These are phyloP conservation scores for Boletus subcaerulescens DNA, from an alignment of 768 basidiomycete genomes.

Conservation along the genomic window DNA sequence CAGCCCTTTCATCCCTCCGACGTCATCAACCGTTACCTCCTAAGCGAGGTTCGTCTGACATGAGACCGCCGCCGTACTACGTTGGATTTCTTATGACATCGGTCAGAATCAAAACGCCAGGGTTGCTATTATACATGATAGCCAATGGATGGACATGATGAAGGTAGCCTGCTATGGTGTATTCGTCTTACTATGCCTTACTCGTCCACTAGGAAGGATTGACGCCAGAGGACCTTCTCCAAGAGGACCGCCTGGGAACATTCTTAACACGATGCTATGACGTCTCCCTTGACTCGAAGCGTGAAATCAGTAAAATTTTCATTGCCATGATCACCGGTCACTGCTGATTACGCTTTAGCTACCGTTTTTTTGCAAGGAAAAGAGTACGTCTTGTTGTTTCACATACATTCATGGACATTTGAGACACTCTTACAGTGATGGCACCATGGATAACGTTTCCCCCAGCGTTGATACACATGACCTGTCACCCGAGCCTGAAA, in stretches of 20 bases:
- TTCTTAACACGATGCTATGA: background rate
- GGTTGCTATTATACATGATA: background rate
- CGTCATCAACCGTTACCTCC: background rate
- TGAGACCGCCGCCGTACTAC: background rate
- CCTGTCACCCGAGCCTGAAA: background rate
- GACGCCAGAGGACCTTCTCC: background rate
- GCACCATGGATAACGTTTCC: background rate
- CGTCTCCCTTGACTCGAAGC: no score
- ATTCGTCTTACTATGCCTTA: background rate
- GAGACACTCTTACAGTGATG: background rate
- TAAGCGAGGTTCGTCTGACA: background rate
- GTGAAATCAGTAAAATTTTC: no score
- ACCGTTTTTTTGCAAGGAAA: background rate
- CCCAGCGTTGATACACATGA: background rate
- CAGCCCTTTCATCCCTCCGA: slow-evolving; percentile 3
- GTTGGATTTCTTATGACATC: background rate
- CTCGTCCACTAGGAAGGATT: background rate
- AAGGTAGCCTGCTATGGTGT: background rate
- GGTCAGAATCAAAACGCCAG: background rate
- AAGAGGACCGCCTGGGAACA: background rate
- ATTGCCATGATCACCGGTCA: no score
- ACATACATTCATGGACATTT: background rate
- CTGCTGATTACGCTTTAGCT: background rate
- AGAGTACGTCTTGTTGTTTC: background rate
- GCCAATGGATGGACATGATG: background rate